These are phyloP conservation scores for Cryptosporidium canis DNA, from an alignment of 169 alveolate species.

Conservation along the genomic window DNA sequence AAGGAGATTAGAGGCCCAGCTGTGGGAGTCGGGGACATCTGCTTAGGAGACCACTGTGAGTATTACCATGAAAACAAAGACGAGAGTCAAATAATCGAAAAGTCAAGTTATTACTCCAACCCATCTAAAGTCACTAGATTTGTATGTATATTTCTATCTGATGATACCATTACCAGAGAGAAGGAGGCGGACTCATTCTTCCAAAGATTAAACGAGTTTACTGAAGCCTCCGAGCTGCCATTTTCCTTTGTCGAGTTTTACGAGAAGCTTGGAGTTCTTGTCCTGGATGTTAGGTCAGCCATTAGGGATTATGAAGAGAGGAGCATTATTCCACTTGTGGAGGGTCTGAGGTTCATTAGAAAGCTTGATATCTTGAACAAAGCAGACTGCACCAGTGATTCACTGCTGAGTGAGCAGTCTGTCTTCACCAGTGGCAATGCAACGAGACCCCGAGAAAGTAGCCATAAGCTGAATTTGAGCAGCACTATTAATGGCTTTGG, in stretches of 20 bases:
- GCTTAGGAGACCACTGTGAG: slow-evolving; percentile 28
- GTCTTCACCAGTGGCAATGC: slow-evolving; percentile 14
- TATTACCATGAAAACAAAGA: background rate
- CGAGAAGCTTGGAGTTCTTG: slow-evolving; percentile 49
- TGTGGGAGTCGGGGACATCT: slow-evolving; percentile 34
- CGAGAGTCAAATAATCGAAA: background rate
- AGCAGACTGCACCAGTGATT: slow-evolving; percentile 65
- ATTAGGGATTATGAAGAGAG: slow-evolving; percentile 5
- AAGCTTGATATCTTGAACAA: slow-evolving; percentile 47
- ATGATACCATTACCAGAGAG: slow-evolving; percentile 10
- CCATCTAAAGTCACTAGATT: slow-evolving; percentile 17
- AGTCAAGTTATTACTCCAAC: background rate
- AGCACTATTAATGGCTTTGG: background rate
- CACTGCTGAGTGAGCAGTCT: slow-evolving; percentile 40
- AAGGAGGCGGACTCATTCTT: slow-evolving; percentile 43
- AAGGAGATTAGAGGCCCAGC: slow-evolving; percentile 1
- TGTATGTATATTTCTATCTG: slow-evolving; percentile 57
- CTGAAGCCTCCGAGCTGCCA: slow-evolving; percentile 35
- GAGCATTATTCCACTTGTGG: slow-evolving; percentile 3
- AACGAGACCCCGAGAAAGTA: background rate
- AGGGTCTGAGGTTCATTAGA: slow-evolving; percentile 8
- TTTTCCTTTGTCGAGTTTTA: slow-evolving; percentile 65
- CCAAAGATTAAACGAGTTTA: slow-evolving; percentile 13
- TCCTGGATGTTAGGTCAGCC: slow-evolving; percentile 20
- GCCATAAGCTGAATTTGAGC: background rate